Evolutionary conservation across 75 land plant species (phyloP).

Genomic region (Cunninghamia lanceolata): DNA sequence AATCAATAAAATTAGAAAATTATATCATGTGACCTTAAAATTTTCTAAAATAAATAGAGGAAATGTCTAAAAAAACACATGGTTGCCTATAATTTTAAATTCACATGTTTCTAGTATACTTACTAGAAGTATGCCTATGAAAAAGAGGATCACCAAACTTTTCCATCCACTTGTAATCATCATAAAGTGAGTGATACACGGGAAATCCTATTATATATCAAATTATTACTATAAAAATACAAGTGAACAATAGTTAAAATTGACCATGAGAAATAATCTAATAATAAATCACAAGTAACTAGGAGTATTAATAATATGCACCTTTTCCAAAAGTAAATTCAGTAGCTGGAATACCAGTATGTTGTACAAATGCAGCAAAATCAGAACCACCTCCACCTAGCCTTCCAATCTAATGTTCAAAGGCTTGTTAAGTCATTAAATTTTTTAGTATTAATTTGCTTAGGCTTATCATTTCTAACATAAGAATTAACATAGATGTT

Average conservation of each 20-base stretch:
- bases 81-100: too few species aligned
- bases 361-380: conserved; percentile 80
- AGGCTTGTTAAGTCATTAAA: background rate
- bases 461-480: background rate
- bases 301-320: background rate
- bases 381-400: conserved; percentile 84
- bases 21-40: too few species aligned
- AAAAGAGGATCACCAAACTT: conserved; percentile 81
- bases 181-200: conserved; percentile 83
- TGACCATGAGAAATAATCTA: background rate
- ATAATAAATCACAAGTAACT: background rate
- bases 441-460: background rate
- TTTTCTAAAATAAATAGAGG: too few species aligned
- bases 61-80: too few species aligned
- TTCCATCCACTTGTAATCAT: conserved; percentile 73
- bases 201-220: conserved; percentile 46
- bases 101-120: background rate
- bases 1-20: too few species aligned
- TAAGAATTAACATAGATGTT: background rate
- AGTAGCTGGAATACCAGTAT: conserved; percentile 62
- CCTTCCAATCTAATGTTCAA: conserved; percentile 49
- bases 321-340: conserved; percentile 63
- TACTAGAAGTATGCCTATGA: conserved; percentile 75
- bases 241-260: background rate
- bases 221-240: background rate